phyloP scores from a whole-genome alignment of 495 filamentous ascomycete genomes.

The Aspergillus asperescens region DNA sequence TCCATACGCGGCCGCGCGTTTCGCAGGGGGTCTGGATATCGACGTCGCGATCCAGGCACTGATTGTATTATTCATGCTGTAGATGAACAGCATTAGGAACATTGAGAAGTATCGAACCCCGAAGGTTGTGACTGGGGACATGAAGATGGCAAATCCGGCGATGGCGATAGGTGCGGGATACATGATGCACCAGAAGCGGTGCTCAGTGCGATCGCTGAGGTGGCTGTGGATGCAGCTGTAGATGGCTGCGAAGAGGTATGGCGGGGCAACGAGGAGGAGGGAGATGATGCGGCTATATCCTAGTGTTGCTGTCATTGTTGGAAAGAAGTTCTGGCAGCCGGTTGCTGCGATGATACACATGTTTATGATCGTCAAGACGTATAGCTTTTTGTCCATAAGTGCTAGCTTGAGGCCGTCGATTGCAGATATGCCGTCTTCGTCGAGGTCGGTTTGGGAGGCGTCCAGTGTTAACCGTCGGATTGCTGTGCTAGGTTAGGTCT shows the following conservation, averaged over 20 bases:
- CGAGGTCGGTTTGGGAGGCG: slow-evolving; percentile 32
- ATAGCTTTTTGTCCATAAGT: slow-evolving; percentile 36
- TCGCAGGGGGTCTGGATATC: slow-evolving; percentile 40
- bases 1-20: slow-evolving; percentile 40
- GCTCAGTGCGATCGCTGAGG: slow-evolving; percentile 30
- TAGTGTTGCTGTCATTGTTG: slow-evolving; percentile 36
- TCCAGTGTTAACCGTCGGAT: slow-evolving; percentile 34
- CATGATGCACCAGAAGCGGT: slow-evolving; percentile 38
- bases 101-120: slow-evolving; percentile 37
- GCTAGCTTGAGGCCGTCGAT: slow-evolving; percentile 37
- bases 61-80: slow-evolving; percentile 35
- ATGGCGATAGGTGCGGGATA: slow-evolving; percentile 36
- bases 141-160: slow-evolving; percentile 37
- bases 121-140: slow-evolving; percentile 27
- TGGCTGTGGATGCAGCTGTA: slow-evolving; percentile 30
- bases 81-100: slow-evolving; percentile 43
- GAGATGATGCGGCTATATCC: slow-evolving; percentile 32
- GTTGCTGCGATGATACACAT: slow-evolving; percentile 34
- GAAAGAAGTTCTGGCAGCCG: slow-evolving; percentile 44
- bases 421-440: slow-evolving; percentile 31
- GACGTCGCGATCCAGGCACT: slow-evolving; percentile 42
- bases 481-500: slow-evolving; percentile 13
- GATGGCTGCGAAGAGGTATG: slow-evolving; percentile 41
- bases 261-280: slow-evolving; percentile 40
- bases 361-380: slow-evolving; percentile 35